Evolutionary conservation across 2,329 filamentous ascomycete species (phyloP).

Genomic region (Neoscytalidium dimidiatum): DNA sequence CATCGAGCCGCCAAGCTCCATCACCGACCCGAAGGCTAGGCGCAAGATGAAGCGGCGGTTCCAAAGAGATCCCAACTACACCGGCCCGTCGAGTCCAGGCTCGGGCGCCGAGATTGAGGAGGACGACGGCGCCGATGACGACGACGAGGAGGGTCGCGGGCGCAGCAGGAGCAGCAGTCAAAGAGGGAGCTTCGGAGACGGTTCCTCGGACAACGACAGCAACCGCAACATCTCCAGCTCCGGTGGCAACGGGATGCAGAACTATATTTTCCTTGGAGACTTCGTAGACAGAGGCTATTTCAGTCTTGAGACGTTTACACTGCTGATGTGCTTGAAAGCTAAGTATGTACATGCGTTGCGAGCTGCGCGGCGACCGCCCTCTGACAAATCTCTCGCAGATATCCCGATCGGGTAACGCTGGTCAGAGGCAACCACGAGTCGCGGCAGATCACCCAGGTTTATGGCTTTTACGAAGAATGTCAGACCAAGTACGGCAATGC

Average conservation of each 20-base stretch:
- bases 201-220: conserved; percentile 41
- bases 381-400: conserved; percentile 47
- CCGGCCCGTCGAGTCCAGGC: conserved; percentile 51
- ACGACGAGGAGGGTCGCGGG: conserved; percentile 49
- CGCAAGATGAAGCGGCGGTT: conserved; percentile 72
- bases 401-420: conserved; percentile 70
- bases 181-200: conserved; percentile 41
- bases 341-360: conserved; percentile 52
- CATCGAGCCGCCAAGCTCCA: conserved; percentile 86
- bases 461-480: conserved; percentile 99
- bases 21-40: conserved; percentile 82
- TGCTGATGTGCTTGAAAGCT: conserved; percentile 72
- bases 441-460: conserved; percentile 97
- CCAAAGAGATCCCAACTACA: conserved; percentile 54
- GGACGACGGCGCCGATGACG: conserved; percentile 52
- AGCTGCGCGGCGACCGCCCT: neutral
- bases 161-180: conserved; percentile 46
- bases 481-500: conserved; percentile 98
- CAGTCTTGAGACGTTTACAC: conserved; percentile 71
- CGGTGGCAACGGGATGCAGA: conserved; percentile 61
- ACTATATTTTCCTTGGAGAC: conserved; percentile 73
- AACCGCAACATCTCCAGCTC: conserved; percentile 39
- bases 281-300: conserved; percentile 77
- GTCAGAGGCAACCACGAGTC: conserved; percentile 91
- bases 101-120: conserved; percentile 45